Evolutionary conservation across 805 yeast species (phyloP), one percentile per base, ranked within the genome.

Genomic region (Saccharomycopsis sp.): DNA sequence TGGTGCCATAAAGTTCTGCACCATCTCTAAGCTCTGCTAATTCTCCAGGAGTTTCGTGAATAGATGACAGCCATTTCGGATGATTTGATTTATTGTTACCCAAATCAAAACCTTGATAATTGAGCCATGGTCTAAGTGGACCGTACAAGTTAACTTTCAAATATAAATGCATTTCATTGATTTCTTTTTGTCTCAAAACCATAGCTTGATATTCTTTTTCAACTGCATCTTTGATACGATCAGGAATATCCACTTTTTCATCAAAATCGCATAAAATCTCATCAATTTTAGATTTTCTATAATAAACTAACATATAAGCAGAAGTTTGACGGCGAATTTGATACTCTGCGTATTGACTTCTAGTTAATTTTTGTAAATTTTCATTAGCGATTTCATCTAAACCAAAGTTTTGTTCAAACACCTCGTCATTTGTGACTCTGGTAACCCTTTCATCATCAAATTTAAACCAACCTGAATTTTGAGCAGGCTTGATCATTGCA

Each of bases 381-480:
- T 63, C 66, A 18, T 67, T 70, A 1, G 74, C 52, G 15, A 76
- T 49, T 42, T 70, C 72, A 41, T 78, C 78, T 15, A 85, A 84
- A 3, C 99, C 99, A 62, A 76, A 92, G 57, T 89, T 92, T 40
- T 85, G 95, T 28, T 87, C 88, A 53, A 88, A 81, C 0, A 87
- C 98, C 52, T 89, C 95, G 41, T 69, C 70, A 28, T 74, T 69
- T 0, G 95, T 83, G 1, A 83, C 96, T 51, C 76, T 74, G 71
- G 94, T 83, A 23, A 92, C 99, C 45, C 79, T 74, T 54, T 92
- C 98, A 59, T 92, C 99, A 58, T 92, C 99, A 64, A 89, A 92
- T 54, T 89, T 70, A 57, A 72, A 79, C 98, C 98, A 92, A 31
- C 70, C 62, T 39, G 75, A 79, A 17, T 71, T 66, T 2, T 69